Conservation (phyloP, 345 rosid species). For the Excoecaria agallocha region DNA sequence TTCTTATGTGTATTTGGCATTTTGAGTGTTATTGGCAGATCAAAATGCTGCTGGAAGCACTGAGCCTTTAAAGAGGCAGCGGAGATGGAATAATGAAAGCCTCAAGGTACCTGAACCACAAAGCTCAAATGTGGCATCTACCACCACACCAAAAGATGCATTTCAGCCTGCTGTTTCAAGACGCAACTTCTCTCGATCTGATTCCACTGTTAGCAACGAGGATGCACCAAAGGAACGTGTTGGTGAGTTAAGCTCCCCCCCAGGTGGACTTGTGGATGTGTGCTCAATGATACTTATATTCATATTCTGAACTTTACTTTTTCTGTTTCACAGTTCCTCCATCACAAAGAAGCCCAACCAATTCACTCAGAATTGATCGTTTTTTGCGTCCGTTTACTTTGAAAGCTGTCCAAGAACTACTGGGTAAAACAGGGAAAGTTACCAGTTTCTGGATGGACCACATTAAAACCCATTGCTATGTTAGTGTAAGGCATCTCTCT, state of each 20-base stretch:
- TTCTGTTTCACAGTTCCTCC: conserved; percentile 67
- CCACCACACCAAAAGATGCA: conserved; percentile 55
- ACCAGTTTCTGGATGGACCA: conserved; percentile 95
- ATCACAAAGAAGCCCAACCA: conserved; percentile 70
- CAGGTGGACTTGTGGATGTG: neutral
- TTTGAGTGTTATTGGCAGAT: conserved; percentile 40
- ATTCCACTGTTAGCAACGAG: conserved; percentile 52
- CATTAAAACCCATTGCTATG: conserved; percentile 96
- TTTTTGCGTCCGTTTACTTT: conserved; percentile 95
- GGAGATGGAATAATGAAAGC: conserved; percentile 80
- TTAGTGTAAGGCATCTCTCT: conserved; percentile 55
- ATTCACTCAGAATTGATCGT: conserved; percentile 78
- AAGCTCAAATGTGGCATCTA: conserved; percentile 41
- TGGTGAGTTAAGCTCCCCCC: conserved; percentile 49
- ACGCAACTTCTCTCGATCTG: conserved; percentile 61
- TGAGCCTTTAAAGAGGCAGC: conserved; percentile 83
- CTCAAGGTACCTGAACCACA: conserved; percentile 60
- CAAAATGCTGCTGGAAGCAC: conserved; percentile 56
- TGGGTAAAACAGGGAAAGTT: conserved; percentile 78
- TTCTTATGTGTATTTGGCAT: neutral
- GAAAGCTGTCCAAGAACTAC: conserved; percentile 94
- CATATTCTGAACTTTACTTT: conserved; percentile 10
- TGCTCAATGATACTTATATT: neutral
- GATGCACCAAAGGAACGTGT: conserved; percentile 77
- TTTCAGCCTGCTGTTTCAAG: conserved; percentile 42